Evolutionary conservation across 805 yeast species (phyloP).

Genomic region (Priceomyces carsonii): DNA sequence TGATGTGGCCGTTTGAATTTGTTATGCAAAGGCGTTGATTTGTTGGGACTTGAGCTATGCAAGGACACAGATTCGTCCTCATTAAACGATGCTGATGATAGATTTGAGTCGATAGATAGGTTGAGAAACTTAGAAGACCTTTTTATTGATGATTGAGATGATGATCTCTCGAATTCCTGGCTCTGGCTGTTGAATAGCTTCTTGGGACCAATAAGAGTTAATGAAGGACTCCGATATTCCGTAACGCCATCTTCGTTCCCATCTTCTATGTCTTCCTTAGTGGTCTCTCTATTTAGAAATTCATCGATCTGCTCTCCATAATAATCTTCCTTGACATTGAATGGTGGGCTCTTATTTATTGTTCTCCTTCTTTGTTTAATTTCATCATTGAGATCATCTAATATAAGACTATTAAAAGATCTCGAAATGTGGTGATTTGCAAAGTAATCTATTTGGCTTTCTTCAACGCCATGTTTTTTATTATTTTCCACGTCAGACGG

Average conservation of each 20-base stretch:
- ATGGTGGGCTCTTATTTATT: conserved; percentile 43
- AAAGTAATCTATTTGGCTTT: conserved; percentile 28
- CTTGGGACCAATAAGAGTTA: conserved; percentile 5
- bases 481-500: no score
- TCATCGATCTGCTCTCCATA: conserved; percentile 22
- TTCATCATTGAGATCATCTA: conserved; percentile 35
- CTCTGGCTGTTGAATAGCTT: conserved; percentile 4
- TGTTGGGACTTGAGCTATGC: conserved; percentile 14
- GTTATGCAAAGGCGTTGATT: conserved; percentile 18
- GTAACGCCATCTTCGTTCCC: conserved; percentile 9
- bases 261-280: conserved; percentile 10
- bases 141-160: conserved; percentile 28
- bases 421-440: conserved; percentile 42
- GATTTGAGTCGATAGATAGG: conserved; percentile 34
- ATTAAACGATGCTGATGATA: background rate
- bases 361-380: conserved; percentile 13
- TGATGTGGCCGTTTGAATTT: conserved; percentile 47
- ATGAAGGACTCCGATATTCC: conserved; percentile 2
- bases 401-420: conserved; percentile 43
- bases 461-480: no score
- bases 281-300: conserved; percentile 14
- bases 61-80: conserved; percentile 8
- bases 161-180: conserved; percentile 4
- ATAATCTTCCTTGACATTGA: conserved; percentile 35
- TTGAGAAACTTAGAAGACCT: conserved; percentile 44